phyloP scores from a whole-genome alignment of 306 rosid genomes.

The Cicer chorassanicum region DNA sequence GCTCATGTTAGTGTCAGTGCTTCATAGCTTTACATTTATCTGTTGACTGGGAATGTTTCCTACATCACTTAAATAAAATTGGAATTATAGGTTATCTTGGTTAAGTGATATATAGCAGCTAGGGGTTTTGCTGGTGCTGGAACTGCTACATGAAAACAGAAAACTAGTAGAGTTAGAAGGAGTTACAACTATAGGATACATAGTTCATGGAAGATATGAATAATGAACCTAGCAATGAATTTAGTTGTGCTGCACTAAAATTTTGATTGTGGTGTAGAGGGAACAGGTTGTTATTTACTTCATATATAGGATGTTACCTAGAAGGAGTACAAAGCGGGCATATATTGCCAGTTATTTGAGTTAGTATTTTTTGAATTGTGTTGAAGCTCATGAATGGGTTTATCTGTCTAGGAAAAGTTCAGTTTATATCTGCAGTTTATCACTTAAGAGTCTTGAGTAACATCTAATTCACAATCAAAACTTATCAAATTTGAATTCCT shows the following conservation, averaged over 20 bases:
- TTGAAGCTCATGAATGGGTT: not conserved
- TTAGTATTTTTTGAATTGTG: not conserved
- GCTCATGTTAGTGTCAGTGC: too few relatives aligned
- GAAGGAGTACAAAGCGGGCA: conserved; percentile 16
- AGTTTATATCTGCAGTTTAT: not conserved
- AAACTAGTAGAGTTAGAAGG: conserved; percentile 17
- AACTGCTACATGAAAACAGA: conserved; percentile 20
- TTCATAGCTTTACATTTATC: not conserved
- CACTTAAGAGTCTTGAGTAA: not conserved
- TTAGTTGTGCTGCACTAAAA: conserved; percentile 16
- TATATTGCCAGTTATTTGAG: conserved; percentile 13
- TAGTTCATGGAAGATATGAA: conserved; percentile 22
- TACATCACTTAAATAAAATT: not conserved
- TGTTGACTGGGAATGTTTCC: not conserved
- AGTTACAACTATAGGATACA: not conserved
- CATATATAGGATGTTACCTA: not conserved
- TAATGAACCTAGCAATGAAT: conserved; percentile 32
- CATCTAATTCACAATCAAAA: conserved; percentile 22
- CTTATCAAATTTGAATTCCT: conserved; percentile 20
- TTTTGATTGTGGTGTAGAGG: conserved; percentile 6
- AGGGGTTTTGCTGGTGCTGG: not conserved
- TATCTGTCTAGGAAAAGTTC: conserved; percentile 18
- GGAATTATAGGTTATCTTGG: conserved; percentile 6
- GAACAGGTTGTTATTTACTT: conserved; percentile 17
- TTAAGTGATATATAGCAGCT: conserved; percentile 4